phyloP scores from a whole-genome alignment of 106 monocot species.

The Dendrobium catenatum region DNA sequence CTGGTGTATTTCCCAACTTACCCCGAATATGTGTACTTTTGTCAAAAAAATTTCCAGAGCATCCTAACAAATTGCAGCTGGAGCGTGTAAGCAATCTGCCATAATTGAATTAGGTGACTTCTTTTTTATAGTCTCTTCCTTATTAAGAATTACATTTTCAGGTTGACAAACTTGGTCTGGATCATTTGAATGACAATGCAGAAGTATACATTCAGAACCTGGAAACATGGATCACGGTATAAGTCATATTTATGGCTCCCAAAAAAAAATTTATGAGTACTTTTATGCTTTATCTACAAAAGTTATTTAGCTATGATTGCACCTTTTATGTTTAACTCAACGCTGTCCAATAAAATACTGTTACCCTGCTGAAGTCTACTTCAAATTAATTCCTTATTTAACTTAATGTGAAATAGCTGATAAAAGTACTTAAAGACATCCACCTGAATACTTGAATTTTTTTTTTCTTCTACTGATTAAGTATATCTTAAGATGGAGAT shows the following conservation, averaged over 20 bases:
- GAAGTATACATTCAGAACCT: slow-evolving; percentile 81
- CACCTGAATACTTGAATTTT: not conserved
- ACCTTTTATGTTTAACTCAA: not conserved
- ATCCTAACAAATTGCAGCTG: slow-evolving; percentile 88
- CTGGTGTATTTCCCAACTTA: slow-evolving; percentile 73
- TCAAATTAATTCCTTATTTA: not conserved
- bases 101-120: slow-evolving; percentile 1
- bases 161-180: slow-evolving; percentile 88
- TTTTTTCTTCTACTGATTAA: not conserved
- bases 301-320: not conserved
- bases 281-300: not conserved
- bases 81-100: slow-evolving; percentile 49
- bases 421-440: not conserved
- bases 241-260: not conserved
- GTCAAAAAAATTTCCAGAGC: slow-evolving; percentile 92
- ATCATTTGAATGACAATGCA: slow-evolving; percentile 73
- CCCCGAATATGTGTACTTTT: slow-evolving; percentile 69
- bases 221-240: slow-evolving; percentile 90
- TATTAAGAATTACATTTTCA: slow-evolving; percentile 14
- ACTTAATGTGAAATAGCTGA: not conserved
- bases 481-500: not conserved
- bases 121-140: not conserved
- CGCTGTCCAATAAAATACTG: not conserved
- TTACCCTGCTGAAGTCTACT: not conserved
- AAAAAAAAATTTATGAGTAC: not conserved